Percentiles rank a stretch among this genome's conserved stretches.
Evolutionary conservation across 768 basidiomycete genomes (phyloP).

Genomic region (Leccinum subgranulosum): DNA sequence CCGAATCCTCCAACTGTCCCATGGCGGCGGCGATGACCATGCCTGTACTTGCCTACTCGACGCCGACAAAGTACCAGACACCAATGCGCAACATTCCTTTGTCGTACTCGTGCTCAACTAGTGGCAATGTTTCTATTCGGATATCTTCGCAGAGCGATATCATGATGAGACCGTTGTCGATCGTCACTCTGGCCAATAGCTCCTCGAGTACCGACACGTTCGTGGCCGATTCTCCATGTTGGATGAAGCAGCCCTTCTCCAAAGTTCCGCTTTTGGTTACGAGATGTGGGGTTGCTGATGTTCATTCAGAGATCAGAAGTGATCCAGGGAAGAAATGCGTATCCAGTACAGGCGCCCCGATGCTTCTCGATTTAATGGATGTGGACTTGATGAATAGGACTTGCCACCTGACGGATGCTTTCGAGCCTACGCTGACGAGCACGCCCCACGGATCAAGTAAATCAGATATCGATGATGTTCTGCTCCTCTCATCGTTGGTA

Average conservation of each 20-base stretch:
- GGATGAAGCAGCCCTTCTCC: slow-evolving; percentile 1
- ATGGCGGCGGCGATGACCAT: background rate
- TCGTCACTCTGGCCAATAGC: slow-evolving; percentile 5
- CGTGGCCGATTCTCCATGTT: slow-evolving; percentile 22
- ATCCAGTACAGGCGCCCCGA: background rate
- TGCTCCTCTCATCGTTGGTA: background rate
- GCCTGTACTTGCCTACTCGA: slow-evolving; percentile 1
- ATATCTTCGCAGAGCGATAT: slow-evolving; percentile 1
- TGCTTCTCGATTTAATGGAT: background rate
- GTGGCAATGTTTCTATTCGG: slow-evolving; percentile 7
- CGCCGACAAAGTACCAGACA: slow-evolving; percentile 1
- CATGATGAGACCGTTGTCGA: slow-evolving; percentile 7
- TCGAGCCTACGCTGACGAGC: slow-evolving; percentile 16
- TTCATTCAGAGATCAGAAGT: background rate
- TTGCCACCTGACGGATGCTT: background rate
- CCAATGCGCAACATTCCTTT: background rate
- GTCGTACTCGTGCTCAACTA: background rate
- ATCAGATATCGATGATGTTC: background rate
- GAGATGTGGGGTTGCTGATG: background rate
- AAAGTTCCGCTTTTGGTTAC: slow-evolving; percentile 7
- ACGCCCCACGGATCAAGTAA: slow-evolving; percentile 11
- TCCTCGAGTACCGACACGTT: slow-evolving; percentile 21
- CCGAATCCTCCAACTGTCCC: background rate
- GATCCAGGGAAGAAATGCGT: background rate
- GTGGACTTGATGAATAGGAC: background rate